Evolutionary conservation across 2,329 filamentous ascomycete genomes (phyloP).

Genomic region (Claviceps arundinis): DNA sequence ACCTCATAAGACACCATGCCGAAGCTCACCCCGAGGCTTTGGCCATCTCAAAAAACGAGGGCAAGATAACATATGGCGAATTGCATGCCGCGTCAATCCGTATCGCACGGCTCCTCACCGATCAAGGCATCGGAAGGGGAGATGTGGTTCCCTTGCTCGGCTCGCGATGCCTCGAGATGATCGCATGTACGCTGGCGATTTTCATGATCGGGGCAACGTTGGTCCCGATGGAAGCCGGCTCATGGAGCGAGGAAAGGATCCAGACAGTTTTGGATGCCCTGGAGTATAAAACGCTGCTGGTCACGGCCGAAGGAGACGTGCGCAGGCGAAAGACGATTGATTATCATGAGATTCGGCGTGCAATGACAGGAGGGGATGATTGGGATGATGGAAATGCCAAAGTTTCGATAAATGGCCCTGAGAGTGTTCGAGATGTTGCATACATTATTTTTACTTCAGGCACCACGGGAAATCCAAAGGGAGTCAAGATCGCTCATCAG

Average conservation of each 20-base stretch:
- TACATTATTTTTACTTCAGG: constrained; percentile 7
- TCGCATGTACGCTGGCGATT: constrained; percentile 1
- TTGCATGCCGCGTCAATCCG: not conserved
- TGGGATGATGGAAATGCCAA: not conserved
- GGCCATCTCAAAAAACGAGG: not conserved
- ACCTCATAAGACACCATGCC: not conserved
- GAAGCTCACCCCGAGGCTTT: not conserved
- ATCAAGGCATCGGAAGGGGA: not conserved
- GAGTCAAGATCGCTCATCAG: constrained; percentile 19
- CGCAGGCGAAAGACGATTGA: not conserved
- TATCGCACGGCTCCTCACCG: not conserved
- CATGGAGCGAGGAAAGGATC: constrained; percentile 4
- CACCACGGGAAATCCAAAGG: constrained; percentile 32
- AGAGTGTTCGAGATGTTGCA: constrained; percentile 32
- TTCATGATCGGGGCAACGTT: not conserved
- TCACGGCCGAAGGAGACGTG: not conserved
- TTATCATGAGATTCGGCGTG: not conserved
- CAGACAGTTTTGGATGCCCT: not conserved
- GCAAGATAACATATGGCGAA: not conserved
- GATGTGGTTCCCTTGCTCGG: constrained; percentile 3
- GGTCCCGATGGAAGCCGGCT: constrained; percentile 4
- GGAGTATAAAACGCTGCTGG: not conserved
- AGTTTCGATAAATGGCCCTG: not conserved
- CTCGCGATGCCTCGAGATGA: constrained; percentile 2
- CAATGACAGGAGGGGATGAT: not conserved